phyloP scores from a whole-genome alignment of 345 rosid species.

The Murraya koenigii region DNA sequence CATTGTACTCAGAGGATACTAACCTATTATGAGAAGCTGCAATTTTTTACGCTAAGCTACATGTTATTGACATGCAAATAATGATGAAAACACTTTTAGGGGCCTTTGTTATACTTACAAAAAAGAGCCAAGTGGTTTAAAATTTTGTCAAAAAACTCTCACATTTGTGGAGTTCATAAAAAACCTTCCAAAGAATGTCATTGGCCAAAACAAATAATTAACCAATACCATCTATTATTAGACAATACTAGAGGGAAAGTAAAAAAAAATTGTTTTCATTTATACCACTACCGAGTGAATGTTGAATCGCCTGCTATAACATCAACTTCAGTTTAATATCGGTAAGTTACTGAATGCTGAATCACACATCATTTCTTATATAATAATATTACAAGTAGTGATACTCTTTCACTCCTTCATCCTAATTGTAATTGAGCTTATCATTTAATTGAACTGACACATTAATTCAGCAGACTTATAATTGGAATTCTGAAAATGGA shows the following conservation, averaged over 20 bases:
- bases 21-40: neutral
- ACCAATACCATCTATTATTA: neutral
- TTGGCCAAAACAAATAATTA: neutral
- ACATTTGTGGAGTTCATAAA: neutral
- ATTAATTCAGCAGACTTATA: neutral
- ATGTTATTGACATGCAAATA: neutral
- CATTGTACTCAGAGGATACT: neutral
- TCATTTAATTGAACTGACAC: neutral
- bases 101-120: neutral
- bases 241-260: neutral
- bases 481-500: neutral
- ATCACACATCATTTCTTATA: neutral
- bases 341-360: neutral
- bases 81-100: neutral
- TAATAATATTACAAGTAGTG: neutral
- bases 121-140: neutral
- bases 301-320: neutral
- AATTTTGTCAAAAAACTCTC: neutral
- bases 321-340: neutral
- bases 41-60: neutral
- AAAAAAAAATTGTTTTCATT: neutral
- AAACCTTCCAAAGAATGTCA: neutral
- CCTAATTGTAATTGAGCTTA: neutral
- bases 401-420: neutral
- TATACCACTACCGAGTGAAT: neutral